Percentiles rank a stretch among this genome's conserved stretches.
phyloP scores from a whole-genome alignment of 148 eudicot species.

The Salicornia ramosissima region DNA sequence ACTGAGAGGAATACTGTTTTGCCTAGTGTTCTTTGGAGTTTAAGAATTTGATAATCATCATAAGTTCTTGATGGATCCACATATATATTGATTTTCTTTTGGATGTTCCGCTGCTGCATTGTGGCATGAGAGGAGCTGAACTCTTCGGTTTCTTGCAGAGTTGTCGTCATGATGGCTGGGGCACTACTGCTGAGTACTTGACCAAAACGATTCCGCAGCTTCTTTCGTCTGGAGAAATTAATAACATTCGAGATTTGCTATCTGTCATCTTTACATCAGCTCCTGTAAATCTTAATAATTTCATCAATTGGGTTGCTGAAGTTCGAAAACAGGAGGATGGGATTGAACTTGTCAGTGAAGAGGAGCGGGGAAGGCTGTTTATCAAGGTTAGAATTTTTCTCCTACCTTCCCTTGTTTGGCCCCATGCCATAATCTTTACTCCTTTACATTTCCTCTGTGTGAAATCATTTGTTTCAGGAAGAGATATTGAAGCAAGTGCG shows the following conservation, averaged over 20 bases:
- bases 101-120: not conserved
- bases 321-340: constrained; percentile 31
- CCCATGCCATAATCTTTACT: not conserved
- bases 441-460: not conserved
- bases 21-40: not conserved
- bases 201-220: constrained; percentile 31
- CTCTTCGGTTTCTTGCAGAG: constrained; percentile 26
- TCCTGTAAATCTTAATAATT: constrained; percentile 29
- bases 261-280: constrained; percentile 33
- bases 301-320: constrained; percentile 52
- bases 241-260: constrained; percentile 34
- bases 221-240: constrained; percentile 29
- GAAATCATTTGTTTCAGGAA: constrained; percentile 32
- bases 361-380: constrained; percentile 34
- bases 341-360: constrained; percentile 29
- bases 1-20: not conserved
- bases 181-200: constrained; percentile 33
- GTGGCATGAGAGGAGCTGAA: not conserved
- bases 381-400: constrained; percentile 28
- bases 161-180: constrained; percentile 39
- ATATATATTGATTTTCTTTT: not conserved
- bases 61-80: too few species aligned
- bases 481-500: constrained; percentile 43
- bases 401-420: not conserved
- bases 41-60: not conserved